Conservation (phyloP, 257 asterid species). For the Solanum peruvianum region DNA sequence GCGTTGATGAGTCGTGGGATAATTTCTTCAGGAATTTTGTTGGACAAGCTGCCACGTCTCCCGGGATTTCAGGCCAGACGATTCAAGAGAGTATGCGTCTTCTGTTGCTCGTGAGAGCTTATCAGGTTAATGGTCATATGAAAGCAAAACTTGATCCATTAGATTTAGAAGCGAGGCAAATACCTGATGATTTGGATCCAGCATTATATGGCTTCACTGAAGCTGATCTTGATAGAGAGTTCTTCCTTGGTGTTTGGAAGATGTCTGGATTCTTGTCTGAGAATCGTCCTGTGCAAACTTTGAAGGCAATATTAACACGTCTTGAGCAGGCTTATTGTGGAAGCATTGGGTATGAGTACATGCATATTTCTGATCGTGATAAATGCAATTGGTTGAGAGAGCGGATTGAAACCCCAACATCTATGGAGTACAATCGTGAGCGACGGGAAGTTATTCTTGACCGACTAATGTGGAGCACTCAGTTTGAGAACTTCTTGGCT, state of each 20-base stretch:
- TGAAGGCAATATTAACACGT: slow-evolving; percentile 15
- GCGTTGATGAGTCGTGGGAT: slow-evolving; percentile 28
- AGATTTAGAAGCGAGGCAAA: slow-evolving; percentile 10
- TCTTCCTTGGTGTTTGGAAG: slow-evolving; percentile 25
- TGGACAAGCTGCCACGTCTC: slow-evolving; percentile 25
- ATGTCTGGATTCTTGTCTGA: slow-evolving; percentile 23
- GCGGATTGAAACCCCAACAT: slow-evolving; percentile 15
- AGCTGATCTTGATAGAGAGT: slow-evolving; percentile 21
- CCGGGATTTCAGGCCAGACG: slow-evolving; percentile 24
- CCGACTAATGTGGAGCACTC: slow-evolving; percentile 18
- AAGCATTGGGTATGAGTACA: slow-evolving; percentile 18
- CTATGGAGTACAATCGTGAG: slow-evolving; percentile 14
- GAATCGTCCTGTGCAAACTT: slow-evolving; percentile 25
- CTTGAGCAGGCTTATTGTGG: slow-evolving; percentile 26
- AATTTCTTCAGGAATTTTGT: slow-evolving; percentile 26
- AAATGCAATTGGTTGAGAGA: slow-evolving; percentile 23
- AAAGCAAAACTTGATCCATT: slow-evolving; percentile 24
- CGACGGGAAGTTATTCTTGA: slow-evolving; percentile 23
- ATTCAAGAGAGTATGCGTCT: slow-evolving; percentile 27
- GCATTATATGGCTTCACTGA: slow-evolving; percentile 21
- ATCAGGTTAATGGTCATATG: slow-evolving; percentile 25
- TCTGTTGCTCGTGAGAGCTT: slow-evolving; percentile 17
- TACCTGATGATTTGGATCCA: slow-evolving; percentile 21
- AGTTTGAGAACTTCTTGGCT: slow-evolving; percentile 25
- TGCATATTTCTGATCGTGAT: slow-evolving; percentile 25